Percentiles rank a stretch among this genome's conserved stretches.
These are phyloP conservation scores for Epicoccum nigrum DNA, from an alignment of 2,329 filamentous ascomycete genomes.

Conservation along the genomic window DNA sequence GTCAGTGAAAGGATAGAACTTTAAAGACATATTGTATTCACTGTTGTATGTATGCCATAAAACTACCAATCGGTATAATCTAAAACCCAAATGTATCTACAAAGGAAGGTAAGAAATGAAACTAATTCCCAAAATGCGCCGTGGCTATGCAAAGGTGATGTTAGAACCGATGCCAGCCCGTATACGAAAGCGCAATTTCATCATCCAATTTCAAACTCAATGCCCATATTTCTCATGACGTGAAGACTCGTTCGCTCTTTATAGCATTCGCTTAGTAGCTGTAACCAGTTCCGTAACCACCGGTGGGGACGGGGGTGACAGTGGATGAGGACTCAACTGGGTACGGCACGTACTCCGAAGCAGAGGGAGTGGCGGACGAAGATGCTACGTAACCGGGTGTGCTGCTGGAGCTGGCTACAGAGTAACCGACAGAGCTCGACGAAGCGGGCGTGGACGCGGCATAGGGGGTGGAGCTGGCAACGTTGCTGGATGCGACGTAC, in stretches of 20 bases:
- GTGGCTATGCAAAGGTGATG: constrained; percentile 30
- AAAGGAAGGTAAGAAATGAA: constrained; percentile 19
- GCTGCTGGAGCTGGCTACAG: constrained; percentile 21
- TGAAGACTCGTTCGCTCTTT: constrained; percentile 9
- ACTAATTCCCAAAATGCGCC: constrained; percentile 24
- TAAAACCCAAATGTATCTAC: constrained; percentile 16
- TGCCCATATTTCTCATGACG: constrained; percentile 5
- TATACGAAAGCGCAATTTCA: constrained; percentile 8
- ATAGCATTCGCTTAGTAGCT: constrained; percentile 18
- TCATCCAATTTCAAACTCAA: constrained; percentile 3
- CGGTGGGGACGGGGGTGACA: constrained; percentile 22
- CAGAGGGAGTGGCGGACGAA: constrained; percentile 7
- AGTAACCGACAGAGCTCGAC: constrained; percentile 16
- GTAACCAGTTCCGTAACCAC: constrained; percentile 27
- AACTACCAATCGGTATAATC: constrained; percentile 10
- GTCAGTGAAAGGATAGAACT: too few relatives aligned
- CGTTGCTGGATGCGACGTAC: too few relatives aligned
- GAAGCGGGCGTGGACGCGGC: neutral
- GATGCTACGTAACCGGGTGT: too few relatives aligned
- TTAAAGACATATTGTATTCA: neutral
- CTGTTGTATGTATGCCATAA: neutral
- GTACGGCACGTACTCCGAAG: neutral
- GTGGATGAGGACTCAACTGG: constrained; percentile 11
- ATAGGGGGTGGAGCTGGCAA: too few relatives aligned
- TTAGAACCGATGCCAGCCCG: constrained; percentile 13